Evolutionary conservation across 2,329 filamentous ascomycete species (phyloP).

Genomic region (Talaromyces sp.): DNA sequence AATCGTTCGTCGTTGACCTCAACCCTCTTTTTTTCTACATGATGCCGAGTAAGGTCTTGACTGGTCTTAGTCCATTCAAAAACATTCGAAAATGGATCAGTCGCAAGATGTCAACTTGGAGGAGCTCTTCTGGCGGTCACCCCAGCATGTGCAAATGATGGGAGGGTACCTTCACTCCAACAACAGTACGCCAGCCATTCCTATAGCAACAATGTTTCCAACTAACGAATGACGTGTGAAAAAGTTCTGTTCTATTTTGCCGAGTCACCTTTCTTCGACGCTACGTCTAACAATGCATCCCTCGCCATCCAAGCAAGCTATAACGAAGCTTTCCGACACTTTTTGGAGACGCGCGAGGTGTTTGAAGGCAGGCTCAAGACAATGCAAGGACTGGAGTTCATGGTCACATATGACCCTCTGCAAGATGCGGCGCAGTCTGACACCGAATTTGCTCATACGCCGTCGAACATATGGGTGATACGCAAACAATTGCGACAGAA

Average conservation of each 20-base stretch:
- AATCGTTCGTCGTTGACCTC: background rate
- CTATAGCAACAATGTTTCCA: background rate
- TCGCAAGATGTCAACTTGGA: slow-evolving; percentile 34
- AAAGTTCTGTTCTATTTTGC: slow-evolving; percentile 58
- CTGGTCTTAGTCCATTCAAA: background rate
- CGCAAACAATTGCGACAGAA: slow-evolving; percentile 53
- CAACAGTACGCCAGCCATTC: slow-evolving; percentile 28
- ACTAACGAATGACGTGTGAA: background rate
- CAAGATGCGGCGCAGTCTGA: slow-evolving; percentile 39
- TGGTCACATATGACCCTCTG: slow-evolving; percentile 55
- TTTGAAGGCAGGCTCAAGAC: slow-evolving; percentile 52
- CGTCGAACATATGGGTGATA: slow-evolving; percentile 54
- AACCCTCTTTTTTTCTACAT: background rate
- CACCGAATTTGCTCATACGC: slow-evolving; percentile 37
- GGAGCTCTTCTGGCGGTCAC: slow-evolving; percentile 42
- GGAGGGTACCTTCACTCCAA: slow-evolving; percentile 41
- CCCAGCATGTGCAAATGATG: slow-evolving; percentile 42
- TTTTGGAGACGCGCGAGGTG: slow-evolving; percentile 49
- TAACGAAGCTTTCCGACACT: slow-evolving; percentile 44
- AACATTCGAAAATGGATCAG: slow-evolving; percentile 23
- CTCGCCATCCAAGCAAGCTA: slow-evolving; percentile 48
- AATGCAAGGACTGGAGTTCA: slow-evolving; percentile 55
- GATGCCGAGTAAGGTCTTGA: background rate
- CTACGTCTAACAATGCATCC: slow-evolving; percentile 55
- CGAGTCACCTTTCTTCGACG: slow-evolving; percentile 59